Evolutionary conservation across 768 basidiomycete genomes (phyloP), one percentile per base, ranked within the genome.

Genomic region (Astraeus odoratus): DNA sequence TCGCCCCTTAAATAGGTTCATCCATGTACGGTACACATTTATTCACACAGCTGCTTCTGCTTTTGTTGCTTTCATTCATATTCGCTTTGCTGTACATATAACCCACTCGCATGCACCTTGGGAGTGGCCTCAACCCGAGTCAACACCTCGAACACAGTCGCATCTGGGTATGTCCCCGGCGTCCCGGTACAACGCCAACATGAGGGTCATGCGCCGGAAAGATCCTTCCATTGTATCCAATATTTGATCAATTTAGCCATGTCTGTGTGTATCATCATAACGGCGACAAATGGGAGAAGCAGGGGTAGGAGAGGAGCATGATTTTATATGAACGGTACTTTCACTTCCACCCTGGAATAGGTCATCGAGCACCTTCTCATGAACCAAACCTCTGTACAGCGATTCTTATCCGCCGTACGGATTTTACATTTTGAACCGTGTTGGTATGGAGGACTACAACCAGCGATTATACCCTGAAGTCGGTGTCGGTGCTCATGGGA

Each of bases 201-300:
- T 91, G 67, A 86, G 80, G 57, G 85, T 87, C 46, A 72, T 92
- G 20, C 76, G 82, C 39, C 76, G 84, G 50, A 75, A 86, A 57
- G 88, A 92, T 57, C 79, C 87, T 10, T 78, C 84, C 26, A 89
- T 92, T 54, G 67, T 75, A 43, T 79, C 81, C 25, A n/a, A 87
- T 91, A 55, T 80, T 89, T 54, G 88, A 92, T 67, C 86, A 89
- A 56, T 89, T 90, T 71, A 86, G 82, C 55, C 86, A 90, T 67
- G 86, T 88, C 44, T 87, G 86, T 67, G 70, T 88, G 43, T 88
- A 89, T 55, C 80, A 84, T 58, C 75, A 81, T 58, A 80, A 86
- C 52, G 83, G 73, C 6, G 66, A 74, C 55, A 81, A 79, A 57
- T 92, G 88, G 88, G 78, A 81, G 63, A 89, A 88, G 63, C 77